Conservation (phyloP, 192 early-diverging fungal species). For the Podila minutissima region DNA sequence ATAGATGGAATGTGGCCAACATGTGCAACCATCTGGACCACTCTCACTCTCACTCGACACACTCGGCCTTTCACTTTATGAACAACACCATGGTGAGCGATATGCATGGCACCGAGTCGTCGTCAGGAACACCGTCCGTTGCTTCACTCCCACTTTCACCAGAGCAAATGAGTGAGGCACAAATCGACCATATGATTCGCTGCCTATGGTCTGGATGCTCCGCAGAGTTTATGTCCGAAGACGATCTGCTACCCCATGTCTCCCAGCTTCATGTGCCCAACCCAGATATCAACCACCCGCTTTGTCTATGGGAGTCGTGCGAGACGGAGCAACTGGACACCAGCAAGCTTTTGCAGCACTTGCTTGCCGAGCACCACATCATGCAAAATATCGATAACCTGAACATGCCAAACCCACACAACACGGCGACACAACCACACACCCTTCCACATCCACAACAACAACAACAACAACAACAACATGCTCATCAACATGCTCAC, state of each 20-base stretch:
- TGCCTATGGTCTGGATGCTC: constrained; percentile 64
- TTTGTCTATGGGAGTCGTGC: constrained; percentile 74
- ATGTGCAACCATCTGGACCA: constrained; percentile 5
- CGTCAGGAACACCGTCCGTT: not conserved
- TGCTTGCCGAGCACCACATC: constrained; percentile 66
- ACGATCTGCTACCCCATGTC: constrained; percentile 63
- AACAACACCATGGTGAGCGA: not conserved
- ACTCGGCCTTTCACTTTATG: constrained; percentile 40
- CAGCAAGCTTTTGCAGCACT: constrained; percentile 67
- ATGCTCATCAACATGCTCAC: not conserved
- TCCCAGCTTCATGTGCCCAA: constrained; percentile 55
- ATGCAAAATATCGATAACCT: constrained; percentile 1
- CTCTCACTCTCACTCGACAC: not conserved
- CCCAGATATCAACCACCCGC: constrained; percentile 33
- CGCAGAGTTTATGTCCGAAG: constrained; percentile 58
- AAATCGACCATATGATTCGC: constrained; percentile 47
- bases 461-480: not conserved
- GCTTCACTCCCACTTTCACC: constrained; percentile 10
- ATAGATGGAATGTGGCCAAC: constrained; percentile 7
- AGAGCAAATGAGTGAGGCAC: constrained; percentile 24
- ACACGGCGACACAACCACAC: not conserved
- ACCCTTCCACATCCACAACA: not conserved
- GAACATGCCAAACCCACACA: not conserved
- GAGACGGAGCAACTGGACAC: constrained; percentile 56
- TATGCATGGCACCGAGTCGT: constrained; percentile 7